A percentile compares a stretch with the other conserved stretches of the same genome.
Evolutionary conservation across 441 rosid genomes (phyloP).

Genomic region (Erodium chrysanthum): DNA sequence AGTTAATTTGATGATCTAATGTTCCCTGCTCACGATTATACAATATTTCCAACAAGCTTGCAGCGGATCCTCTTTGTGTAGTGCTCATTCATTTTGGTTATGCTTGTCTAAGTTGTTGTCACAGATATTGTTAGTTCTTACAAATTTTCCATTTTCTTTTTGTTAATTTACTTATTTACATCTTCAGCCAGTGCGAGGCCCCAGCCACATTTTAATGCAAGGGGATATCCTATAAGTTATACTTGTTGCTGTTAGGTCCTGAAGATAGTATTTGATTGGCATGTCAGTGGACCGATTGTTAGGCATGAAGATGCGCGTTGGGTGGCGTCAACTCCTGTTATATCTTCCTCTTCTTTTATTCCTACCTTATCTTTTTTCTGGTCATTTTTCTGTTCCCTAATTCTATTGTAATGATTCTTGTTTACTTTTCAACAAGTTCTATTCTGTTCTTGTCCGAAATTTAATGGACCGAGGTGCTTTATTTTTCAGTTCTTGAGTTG

Average conservation of each 20-base stretch:
- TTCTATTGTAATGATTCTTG: background rate
- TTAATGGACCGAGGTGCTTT: background rate
- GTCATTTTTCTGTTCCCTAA: conserved; percentile 19
- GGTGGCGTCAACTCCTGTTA: conserved; percentile 62
- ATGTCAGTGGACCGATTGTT: conserved; percentile 7
- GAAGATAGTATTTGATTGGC: background rate
- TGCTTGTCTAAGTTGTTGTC: background rate
- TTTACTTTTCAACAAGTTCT: background rate
- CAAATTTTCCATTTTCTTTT: background rate
- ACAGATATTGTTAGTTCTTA: too few relatives aligned
- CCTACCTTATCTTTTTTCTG: conserved; percentile 45
- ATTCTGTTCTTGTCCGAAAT: background rate
- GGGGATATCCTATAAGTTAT: background rate
- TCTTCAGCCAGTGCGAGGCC: background rate
- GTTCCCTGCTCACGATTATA: too few relatives aligned
- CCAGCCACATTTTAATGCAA: background rate
- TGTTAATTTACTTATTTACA: background rate
- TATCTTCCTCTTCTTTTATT: conserved; percentile 45
- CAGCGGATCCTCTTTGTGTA: background rate
- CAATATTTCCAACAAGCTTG: background rate
- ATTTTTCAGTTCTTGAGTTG: conserved; percentile 37
- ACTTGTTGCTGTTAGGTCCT: background rate
- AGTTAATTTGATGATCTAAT: background rate
- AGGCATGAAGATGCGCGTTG: conserved; percentile 40
- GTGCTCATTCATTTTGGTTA: background rate